Base-by-base conservation (phyloP, 345 rosid genomes). In the Salix udensis region DNA sequence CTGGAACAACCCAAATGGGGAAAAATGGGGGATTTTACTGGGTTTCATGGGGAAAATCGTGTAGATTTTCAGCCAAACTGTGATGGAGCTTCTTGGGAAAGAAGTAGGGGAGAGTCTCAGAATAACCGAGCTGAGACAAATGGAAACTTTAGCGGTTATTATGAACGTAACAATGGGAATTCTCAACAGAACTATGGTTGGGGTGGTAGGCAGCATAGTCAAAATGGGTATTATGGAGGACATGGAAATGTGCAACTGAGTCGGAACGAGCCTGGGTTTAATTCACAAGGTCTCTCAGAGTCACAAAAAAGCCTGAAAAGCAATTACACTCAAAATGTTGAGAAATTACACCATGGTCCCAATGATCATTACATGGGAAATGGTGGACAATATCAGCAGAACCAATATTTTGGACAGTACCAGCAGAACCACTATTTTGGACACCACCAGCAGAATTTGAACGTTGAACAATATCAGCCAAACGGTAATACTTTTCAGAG, bases 11-110 rank as follows among this genome's bases (percentile, higher is more conserved):
- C 65, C 78, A 24, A 70, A 26, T 75, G 78, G 65, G 65, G n/a
- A 39, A 62, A 40, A 75, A 70, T 77, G 66, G 82, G 82, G 69
- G 80, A 73, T 60, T 82, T 72, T 44, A 68, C 31, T 58, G 82
- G 80, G 16, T 70, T 62, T 61, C 18, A 37, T 53, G 71, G 79
- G 58, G 73, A 65, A 72, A 71, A 75, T 75, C 5, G 16, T 78
- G 76, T 73, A 12, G 44, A 67, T 16, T 58, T 37, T 8, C 74
- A 21, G 71, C 39, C 62, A 13, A 68, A 34, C 42, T 26, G 23
- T 16, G n/a, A 39, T 40, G 82, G 73, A 18, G 48, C 14, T 75
- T 44, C 69, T 61, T 14, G 78, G 68, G 78, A 74, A 75, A 50
- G 78, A 40, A 70, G 55, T 55, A 70, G 70, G 50, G 66, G 78